Base-by-base conservation (phyloP, 495 filamentous ascomycete species). In the Penicillium diatomitis region DNA sequence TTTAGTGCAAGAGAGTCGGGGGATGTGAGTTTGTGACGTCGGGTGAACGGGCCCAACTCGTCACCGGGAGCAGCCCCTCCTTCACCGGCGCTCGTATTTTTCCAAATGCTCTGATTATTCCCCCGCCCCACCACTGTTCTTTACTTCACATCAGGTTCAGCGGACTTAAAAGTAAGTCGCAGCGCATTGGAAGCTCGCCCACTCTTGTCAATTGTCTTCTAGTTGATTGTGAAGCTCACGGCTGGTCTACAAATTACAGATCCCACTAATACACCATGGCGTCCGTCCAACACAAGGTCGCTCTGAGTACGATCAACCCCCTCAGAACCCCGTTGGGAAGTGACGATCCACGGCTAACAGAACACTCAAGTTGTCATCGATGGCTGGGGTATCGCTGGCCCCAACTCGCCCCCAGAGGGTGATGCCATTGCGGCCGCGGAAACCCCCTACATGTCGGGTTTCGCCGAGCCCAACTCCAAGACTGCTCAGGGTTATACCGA, bases 381-480 rank as follows among this genome's bases (percentile, higher is more conserved):
- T 73, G 92, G 92, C 54, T 98, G 92, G 92, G 92, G 92, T 65
- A 83, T 97, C 54, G 79, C 90, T 55, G 79, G 79, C 62, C 83
- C 83, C 51, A 71, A 84, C 38, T 89, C 88, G 10, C 84, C 83
- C 47, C 80, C 83, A 47, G 64, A 91, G 68, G 92, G 92, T 64
- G 90, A 98, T 79, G 92, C 92, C 61, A 97, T 98, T 66, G 80
- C 86, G 48, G 85, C 84, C 52, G 92, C 92, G 53, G 76, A 95
- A 55, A 96, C 92, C 36, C 92, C 92, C 32, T 81, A 81, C 64
- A 95, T 95, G 88, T 88, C 91, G 64, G 76, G 79, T 46, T 88
- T 95, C 63, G 69, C 72, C 38, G 70, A 75, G 38, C 53, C 68
- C 53, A 75, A 71, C 56, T 81, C 79, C 42, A 83, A 82, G 65